Conservation (phyloP, 208 protist genomes). For the Naegleria lovaniensis region DNA sequence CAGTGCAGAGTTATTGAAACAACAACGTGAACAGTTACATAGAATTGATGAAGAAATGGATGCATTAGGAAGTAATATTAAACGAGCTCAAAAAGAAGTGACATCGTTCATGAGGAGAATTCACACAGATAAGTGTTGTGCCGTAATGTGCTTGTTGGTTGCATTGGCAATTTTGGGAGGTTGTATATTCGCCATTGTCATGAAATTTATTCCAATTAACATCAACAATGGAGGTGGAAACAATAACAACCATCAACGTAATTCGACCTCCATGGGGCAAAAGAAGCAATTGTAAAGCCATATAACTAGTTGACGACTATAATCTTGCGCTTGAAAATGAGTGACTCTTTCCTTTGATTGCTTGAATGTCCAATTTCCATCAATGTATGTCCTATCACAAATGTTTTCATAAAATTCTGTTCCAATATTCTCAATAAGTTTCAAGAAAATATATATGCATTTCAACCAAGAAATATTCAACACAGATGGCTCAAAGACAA, state of each 20-base stretch:
- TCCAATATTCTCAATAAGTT: no score
- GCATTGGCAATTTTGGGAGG: not conserved
- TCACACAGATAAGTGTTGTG: not conserved
- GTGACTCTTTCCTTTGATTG: no score
- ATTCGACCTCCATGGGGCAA: no score
- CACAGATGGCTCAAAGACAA: no score
- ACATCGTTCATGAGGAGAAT: not conserved
- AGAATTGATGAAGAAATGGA: constrained; percentile 3
- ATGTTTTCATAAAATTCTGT: no score
- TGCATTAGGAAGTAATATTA: not conserved
- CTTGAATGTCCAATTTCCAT: no score
- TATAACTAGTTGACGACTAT: no score
- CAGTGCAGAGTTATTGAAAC: not conserved
- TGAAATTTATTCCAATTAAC: not conserved
- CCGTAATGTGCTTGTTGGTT: not conserved
- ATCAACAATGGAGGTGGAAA: not conserved
- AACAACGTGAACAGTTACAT: not conserved
- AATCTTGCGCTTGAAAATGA: no score
- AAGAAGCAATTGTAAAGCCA: no score
- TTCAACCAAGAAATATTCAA: no score
- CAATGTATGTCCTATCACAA: no score
- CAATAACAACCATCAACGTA: not conserved
- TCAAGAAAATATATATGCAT: no score
- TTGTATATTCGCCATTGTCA: not conserved
- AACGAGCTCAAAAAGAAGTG: not conserved